Conservation (phyloP, 2,329 filamentous ascomycete genomes). For the Pseudocercospora pini-densiflorae region DNA sequence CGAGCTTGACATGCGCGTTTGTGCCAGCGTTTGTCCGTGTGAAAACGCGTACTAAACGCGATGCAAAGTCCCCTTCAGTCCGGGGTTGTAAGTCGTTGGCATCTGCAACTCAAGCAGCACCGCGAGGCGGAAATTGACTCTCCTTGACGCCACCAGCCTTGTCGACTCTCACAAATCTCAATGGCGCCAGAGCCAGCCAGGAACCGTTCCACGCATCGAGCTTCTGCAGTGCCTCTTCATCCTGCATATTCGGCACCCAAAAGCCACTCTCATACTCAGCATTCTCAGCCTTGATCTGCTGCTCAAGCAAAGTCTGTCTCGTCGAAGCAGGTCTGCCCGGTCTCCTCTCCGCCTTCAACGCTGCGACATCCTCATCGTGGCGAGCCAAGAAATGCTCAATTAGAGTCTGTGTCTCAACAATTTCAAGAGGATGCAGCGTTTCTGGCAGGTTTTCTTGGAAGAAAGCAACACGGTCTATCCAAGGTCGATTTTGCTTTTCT, state of each 20-base stretch:
- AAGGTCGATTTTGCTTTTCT: conserved; percentile 74
- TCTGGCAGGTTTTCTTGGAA: conserved; percentile 61
- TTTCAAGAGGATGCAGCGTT: conserved; percentile 52
- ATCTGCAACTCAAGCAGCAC: conserved; percentile 35
- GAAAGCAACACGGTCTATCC: conserved; percentile 64
- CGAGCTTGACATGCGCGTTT: too few relatives aligned
- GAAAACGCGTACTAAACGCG: too few relatives aligned
- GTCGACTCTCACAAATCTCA: conserved; percentile 78
- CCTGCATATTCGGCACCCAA: conserved; percentile 79
- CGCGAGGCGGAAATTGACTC: conserved; percentile 77
- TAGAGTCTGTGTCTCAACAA: conserved; percentile 60
- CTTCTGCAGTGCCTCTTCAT: conserved; percentile 65
- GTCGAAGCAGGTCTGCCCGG: conserved; percentile 78
- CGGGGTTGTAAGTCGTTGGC: too few relatives aligned
- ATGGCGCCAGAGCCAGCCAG: conserved; percentile 77
- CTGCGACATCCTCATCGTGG: conserved; percentile 71
- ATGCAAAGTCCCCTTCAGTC: too few relatives aligned
- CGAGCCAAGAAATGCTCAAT: conserved; percentile 59
- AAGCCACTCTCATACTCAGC: conserved; percentile 85
- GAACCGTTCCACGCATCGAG: conserved; percentile 79
- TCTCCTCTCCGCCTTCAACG: conserved; percentile 70
- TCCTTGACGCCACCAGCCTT: conserved; percentile 66
- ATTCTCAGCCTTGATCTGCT: conserved; percentile 71
- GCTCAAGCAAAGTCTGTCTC: conserved; percentile 75
- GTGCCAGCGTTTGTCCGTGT: too few relatives aligned